Conservation (phyloP, 768 basidiomycete species). For the Pulveroboletus sp. region DNA sequence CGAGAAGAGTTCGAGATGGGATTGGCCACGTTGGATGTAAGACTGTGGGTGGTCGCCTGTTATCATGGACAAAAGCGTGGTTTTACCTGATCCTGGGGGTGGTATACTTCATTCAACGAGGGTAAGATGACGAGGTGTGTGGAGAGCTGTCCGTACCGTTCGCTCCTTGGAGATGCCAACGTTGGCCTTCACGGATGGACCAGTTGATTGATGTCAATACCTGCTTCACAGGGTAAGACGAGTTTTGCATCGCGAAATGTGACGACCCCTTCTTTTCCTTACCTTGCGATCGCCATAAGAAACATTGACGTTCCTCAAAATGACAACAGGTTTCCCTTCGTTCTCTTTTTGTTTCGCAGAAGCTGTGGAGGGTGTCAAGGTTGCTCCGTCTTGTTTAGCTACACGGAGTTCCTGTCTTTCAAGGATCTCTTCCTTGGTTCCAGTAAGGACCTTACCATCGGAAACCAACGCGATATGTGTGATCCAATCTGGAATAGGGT, state of each 20-base stretch:
- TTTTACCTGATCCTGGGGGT: constrained; percentile 81
- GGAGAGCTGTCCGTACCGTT: constrained; percentile 54
- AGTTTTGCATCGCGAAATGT: background rate
- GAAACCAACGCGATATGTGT: constrained; percentile 59
- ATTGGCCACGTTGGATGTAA: constrained; percentile 55
- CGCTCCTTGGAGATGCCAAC: constrained; percentile 86
- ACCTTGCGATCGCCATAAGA: constrained; percentile 64
- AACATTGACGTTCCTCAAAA: constrained; percentile 64
- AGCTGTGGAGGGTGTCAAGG: background rate
- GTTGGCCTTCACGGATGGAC: constrained; percentile 75
- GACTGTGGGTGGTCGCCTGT: constrained; percentile 97
- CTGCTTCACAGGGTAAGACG: constrained; percentile 32
- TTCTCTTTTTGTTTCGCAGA: background rate
- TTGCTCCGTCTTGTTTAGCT: background rate
- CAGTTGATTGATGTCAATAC: constrained; percentile 76
- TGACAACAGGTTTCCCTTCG: constrained; percentile 44
- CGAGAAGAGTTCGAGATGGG: constrained; percentile 54
- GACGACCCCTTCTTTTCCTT: constrained; percentile 7
- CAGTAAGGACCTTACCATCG: constrained; percentile 46
- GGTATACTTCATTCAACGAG: background rate
- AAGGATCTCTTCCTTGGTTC: constrained; percentile 45
- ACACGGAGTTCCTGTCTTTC: constrained; percentile 17
- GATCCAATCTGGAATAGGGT: constrained; percentile 67
- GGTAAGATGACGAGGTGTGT: background rate
- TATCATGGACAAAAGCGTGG: constrained; percentile 83